phyloP scores from a whole-genome alignment of 164 flowering plant species.

The Buxus sempervirens region DNA sequence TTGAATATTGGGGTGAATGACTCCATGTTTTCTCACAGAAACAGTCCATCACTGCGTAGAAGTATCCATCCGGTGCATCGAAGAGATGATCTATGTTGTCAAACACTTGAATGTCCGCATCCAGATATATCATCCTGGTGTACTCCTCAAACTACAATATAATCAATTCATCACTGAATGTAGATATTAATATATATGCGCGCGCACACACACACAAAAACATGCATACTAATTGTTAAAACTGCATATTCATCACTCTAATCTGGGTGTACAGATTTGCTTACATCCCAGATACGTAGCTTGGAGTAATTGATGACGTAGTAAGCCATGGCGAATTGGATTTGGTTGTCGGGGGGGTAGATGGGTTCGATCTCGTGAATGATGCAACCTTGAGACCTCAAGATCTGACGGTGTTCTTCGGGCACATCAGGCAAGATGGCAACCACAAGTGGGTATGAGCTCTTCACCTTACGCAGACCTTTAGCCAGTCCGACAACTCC shows the following conservation, averaged over 20 bases:
- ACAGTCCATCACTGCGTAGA: constrained; percentile 27
- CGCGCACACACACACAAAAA: no score
- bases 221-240: no score
- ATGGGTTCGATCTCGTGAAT: constrained; percentile 23
- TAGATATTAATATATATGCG: no score
- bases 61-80: constrained; percentile 18
- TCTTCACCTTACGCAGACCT: constrained; percentile 21
- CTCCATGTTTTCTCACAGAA: constrained; percentile 27
- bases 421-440: constrained; percentile 27
- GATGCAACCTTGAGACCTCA: constrained; percentile 21
- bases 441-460: constrained; percentile 21
- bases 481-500: constrained; percentile 25
- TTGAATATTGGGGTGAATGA: constrained; percentile 18
- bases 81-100: constrained; percentile 28
- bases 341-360: constrained; percentile 21
- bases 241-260: no score
- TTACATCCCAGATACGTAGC: constrained; percentile 26
- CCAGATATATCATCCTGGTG: constrained; percentile 25
- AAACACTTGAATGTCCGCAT: constrained; percentile 26
- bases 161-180: background rate
- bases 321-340: constrained; percentile 22
- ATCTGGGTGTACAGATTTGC: no score
- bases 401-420: constrained; percentile 18
- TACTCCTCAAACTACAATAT: constrained; percentile 22
- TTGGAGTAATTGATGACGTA: constrained; percentile 27